These are phyloP conservation scores for Coniochaeta prunicola DNA, from an alignment of 2,329 filamentous ascomycete species.

Conservation along the genomic window DNA sequence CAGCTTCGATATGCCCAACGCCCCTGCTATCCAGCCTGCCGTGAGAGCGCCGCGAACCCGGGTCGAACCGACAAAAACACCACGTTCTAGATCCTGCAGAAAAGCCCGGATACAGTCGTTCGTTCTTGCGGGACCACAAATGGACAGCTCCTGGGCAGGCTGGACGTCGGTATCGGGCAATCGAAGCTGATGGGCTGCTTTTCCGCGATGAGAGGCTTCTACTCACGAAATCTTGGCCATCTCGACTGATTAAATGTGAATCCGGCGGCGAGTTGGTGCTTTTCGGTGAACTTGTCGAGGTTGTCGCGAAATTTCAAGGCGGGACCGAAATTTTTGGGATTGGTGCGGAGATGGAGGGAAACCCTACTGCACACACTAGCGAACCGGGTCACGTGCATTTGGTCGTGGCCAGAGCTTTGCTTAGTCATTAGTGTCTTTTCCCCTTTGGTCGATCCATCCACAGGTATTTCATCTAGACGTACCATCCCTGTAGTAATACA, in stretches of 20 bases:
- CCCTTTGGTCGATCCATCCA: too few species aligned
- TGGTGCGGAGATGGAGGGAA: constrained; percentile 1
- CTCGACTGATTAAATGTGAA: constrained; percentile 36
- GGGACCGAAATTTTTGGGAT: constrained; percentile 3
- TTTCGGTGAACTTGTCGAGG: neutral
- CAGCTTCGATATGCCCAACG: neutral
- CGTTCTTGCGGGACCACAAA: neutral
- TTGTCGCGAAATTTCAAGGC: constrained; percentile 4
- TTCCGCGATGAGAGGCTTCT: neutral
- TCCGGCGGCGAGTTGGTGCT: constrained; percentile 15
- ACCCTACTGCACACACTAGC: neutral
- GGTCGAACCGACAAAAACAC: neutral
- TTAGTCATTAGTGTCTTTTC: neutral
- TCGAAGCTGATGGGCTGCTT: constrained; percentile 8
- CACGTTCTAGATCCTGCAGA: neutral
- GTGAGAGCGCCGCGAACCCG: neutral
- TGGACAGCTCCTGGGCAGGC: constrained; percentile 1
- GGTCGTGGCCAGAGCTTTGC: neutral
- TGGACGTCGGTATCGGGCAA: constrained; percentile 8
- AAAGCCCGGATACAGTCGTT: neutral
- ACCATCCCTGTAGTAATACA: too few species aligned
- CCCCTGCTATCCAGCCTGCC: neutral
- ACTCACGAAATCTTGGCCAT: constrained; percentile 61
- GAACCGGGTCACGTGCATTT: neutral
- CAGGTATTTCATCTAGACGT: too few species aligned